Evolutionary conservation across 495 filamentous ascomycete species (phyloP).

Genomic region (Pseudomonodictys pantanalensis): DNA sequence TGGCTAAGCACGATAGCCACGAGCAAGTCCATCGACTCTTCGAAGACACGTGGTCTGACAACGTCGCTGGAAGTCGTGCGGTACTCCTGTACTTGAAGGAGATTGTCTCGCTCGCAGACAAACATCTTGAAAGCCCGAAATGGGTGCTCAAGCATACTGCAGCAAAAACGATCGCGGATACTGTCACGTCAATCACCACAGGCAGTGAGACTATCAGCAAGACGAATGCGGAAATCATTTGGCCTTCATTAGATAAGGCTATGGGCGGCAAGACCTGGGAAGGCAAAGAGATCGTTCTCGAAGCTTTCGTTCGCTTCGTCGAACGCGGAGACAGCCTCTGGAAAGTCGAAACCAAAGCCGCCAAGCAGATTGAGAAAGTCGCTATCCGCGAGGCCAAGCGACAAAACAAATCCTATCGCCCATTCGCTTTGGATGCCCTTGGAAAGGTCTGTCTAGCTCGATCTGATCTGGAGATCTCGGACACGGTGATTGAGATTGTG

Average conservation of each 20-base stretch:
- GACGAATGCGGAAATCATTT: conserved; percentile 61
- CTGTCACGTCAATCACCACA: conserved; percentile 45
- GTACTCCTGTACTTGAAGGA: conserved; percentile 81
- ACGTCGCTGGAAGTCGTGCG: conserved; percentile 77
- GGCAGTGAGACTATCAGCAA: conserved; percentile 48
- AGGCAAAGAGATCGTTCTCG: conserved; percentile 86
- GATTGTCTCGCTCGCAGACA: conserved; percentile 64
- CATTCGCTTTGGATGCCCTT: conserved; percentile 67
- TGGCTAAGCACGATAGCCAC: conserved; percentile 79
- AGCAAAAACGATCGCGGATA: conserved; percentile 73
- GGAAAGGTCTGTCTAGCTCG: conserved; percentile 66
- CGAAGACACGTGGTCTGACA: conserved; percentile 81
- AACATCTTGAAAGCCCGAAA: conserved; percentile 68
- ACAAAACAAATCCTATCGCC: conserved; percentile 76
- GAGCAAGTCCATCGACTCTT: conserved; percentile 72
- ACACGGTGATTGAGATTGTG: conserved; percentile 63
- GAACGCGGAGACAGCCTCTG: conserved; percentile 60
- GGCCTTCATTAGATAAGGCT: conserved; percentile 78
- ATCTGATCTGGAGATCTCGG: conserved; percentile 64
- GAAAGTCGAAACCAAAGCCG: conserved; percentile 48
- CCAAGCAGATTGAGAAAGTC: conserved; percentile 54
- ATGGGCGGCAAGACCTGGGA: conserved; percentile 86
- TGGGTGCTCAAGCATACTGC: conserved; percentile 90
- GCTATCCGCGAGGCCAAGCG: conserved; percentile 73
- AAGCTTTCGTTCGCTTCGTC: conserved; percentile 76